These are phyloP conservation scores for Suhomyces panamericanus DNA, from an alignment of 1,139 yeast species.

Conservation along the genomic window DNA sequence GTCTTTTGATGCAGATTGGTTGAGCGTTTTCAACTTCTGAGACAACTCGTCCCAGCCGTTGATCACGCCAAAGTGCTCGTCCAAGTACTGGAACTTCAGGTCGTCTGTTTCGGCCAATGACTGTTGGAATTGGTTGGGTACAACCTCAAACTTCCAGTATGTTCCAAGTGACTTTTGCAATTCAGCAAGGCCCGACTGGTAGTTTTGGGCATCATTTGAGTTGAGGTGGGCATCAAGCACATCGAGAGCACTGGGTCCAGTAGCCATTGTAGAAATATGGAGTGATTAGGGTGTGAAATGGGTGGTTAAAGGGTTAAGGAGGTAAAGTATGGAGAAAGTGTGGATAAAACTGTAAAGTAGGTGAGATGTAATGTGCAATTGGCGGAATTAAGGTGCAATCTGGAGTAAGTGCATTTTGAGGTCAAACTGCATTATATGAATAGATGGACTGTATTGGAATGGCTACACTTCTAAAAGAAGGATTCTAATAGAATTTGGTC, in stretches of 20 bases:
- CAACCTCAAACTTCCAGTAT: conserved; percentile 40
- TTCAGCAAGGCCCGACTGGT: conserved; percentile 8
- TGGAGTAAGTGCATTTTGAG: too few relatives aligned
- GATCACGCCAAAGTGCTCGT: conserved; percentile 39
- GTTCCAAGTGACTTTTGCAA: conserved; percentile 7
- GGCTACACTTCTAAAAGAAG: too few relatives aligned
- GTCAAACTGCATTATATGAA: too few relatives aligned
- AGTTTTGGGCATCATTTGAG: conserved; percentile 11
- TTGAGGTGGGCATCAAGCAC: conserved; percentile 17
- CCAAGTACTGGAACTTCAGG: conserved; percentile 36
- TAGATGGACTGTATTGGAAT: too few relatives aligned
- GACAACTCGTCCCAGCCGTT: conserved; percentile 35
- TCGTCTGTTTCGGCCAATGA: conserved; percentile 40
- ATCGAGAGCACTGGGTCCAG: conserved; percentile 15
- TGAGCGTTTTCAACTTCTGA: conserved; percentile 29
- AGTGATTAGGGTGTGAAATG: background rate
- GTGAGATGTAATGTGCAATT: too few relatives aligned
- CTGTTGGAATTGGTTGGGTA: conserved; percentile 41
- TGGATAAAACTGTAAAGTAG: too few relatives aligned
- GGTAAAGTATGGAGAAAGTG: background rate
- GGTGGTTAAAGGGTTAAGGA: background rate
- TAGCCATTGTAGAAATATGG: conserved; percentile 9
- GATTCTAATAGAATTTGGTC: too few relatives aligned
- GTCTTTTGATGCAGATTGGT: conserved; percentile 20
- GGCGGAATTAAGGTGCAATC: too few relatives aligned